These are phyloP conservation scores for Leucogyrophana mollusca DNA, from an alignment of 768 basidiomycete species.

Conservation along the genomic window DNA sequence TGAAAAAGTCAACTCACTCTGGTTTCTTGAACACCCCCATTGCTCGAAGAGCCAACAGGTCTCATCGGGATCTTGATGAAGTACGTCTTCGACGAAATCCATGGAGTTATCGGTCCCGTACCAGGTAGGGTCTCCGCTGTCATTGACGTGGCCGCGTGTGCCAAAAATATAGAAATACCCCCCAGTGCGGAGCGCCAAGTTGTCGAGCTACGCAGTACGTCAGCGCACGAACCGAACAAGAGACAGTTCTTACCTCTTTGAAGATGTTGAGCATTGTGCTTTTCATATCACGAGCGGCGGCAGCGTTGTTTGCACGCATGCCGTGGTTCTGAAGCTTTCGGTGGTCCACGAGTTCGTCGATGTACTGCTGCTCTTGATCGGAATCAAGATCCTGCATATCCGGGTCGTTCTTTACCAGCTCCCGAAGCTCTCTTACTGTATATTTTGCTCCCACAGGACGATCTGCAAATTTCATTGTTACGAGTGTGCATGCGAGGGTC, in stretches of 20 bases:
- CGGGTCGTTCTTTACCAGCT: not conserved
- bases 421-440: not conserved
- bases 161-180: conserved; percentile 3
- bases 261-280: not conserved
- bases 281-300: conserved; percentile 3
- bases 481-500: no score
- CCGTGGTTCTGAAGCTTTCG: not conserved
- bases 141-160: conserved; percentile 9
- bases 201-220: not conserved
- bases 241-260: no score
- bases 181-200: not conserved
- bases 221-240: no score
- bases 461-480: no score
- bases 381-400: not conserved
- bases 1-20: conserved; percentile 3
- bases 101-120: conserved; percentile 4
- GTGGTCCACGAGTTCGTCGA: not conserved
- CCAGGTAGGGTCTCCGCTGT: conserved; percentile 2
- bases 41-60: conserved; percentile 6
- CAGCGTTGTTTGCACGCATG: conserved; percentile 2
- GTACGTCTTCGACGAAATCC: conserved; percentile 5
- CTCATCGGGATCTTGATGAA: conserved; percentile 1
- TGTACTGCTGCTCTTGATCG: not conserved
- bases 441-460: not conserved
- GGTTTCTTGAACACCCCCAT: conserved; percentile 7